Evolutionary conservation across 805 yeast species (phyloP), one percentile per base, ranked within the genome.

Genomic region (Saturnispora saitoi): DNA sequence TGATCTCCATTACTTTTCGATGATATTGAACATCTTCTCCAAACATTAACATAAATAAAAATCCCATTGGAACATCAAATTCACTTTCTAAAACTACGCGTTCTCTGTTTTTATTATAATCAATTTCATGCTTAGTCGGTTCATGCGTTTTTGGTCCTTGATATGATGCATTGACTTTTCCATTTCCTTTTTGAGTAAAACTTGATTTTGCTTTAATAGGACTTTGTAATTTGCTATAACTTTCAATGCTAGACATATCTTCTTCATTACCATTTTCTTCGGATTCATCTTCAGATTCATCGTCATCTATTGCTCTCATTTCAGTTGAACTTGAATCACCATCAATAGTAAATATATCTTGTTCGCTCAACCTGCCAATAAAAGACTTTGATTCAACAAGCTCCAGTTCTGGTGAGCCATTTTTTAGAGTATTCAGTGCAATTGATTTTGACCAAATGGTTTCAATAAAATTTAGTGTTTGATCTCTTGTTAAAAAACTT

Each of bases 401-500:
- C 43, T 61, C 66, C 31, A 56, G 34, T 17, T 54, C 55, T 45
- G 67, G 54, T 15, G 58, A 14, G 32, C 54, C 65, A 51, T 61
- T 49, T 24, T 54, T 55, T 10, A 57, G 38, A 37, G 54, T 50
- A 54, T 66, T 65, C 42, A 64, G 48, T n/a, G 63, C 55, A 6
- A 63, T 56, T 2, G 72, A 68, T 44, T 69, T 67, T 50, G 80
- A 76, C 95, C 95, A 86, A 11, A 84, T 70, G 4, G 80, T 72
- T 53, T 76, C 79, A 54, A 93, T 70, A 49, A 88, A 75, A 41
- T 81, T 83, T 55, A 77, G 77, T 0, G 95, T 83, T 7, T 80
- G 65, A 61, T 91, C 96, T 49, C 97, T 74, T 1, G 91, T 78
- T 6, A 87, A 69, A 59, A 91, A 89, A 48, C 95, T 86, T 12